A percentile compares a stretch with the other conserved stretches of the same genome.
These are phyloP conservation scores for Lasiosphaeris hirsuta DNA, from an alignment of 495 filamentous ascomycete genomes.

Conservation along the genomic window DNA sequence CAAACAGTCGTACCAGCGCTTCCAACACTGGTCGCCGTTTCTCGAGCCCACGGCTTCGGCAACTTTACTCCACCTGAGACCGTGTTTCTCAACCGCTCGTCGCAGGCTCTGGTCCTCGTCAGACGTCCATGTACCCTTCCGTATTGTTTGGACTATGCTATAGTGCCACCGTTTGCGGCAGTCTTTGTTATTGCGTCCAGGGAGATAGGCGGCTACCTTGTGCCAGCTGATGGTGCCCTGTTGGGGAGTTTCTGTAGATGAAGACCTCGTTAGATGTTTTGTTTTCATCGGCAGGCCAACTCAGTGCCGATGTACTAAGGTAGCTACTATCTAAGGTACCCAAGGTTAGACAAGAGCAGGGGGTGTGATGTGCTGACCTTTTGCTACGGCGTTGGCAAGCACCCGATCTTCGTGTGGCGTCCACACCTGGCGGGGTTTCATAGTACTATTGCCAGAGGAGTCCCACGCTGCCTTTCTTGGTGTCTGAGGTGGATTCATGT, in stretches of 20 bases:
- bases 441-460: no score
- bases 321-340: no score
- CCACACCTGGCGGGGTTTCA: constrained; percentile 28
- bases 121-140: constrained; percentile 38
- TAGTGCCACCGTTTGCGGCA: constrained; percentile 43
- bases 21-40: constrained; percentile 36
- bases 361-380: neutral
- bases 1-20: constrained; percentile 34
- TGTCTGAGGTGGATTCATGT: no score
- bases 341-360: neutral
- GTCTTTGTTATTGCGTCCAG: constrained; percentile 41
- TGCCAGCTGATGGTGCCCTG: constrained; percentile 39
- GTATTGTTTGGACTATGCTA: constrained; percentile 36
- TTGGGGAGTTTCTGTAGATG: constrained; percentile 20
- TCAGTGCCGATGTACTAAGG: neutral
- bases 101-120: constrained; percentile 40
- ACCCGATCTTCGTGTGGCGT: constrained; percentile 26
- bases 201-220: constrained; percentile 35
- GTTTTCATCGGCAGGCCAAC: no score
- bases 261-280: neutral
- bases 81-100: constrained; percentile 33
- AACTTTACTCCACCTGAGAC: constrained; percentile 35
- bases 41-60: constrained; percentile 28
- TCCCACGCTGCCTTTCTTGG: no score
- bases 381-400: constrained; percentile 21